Percentiles rank a stretch among this genome's conserved stretches.
Evolutionary conservation across 495 filamentous ascomycete genomes (phyloP).

Genomic region (Aspergillus ostianus): DNA sequence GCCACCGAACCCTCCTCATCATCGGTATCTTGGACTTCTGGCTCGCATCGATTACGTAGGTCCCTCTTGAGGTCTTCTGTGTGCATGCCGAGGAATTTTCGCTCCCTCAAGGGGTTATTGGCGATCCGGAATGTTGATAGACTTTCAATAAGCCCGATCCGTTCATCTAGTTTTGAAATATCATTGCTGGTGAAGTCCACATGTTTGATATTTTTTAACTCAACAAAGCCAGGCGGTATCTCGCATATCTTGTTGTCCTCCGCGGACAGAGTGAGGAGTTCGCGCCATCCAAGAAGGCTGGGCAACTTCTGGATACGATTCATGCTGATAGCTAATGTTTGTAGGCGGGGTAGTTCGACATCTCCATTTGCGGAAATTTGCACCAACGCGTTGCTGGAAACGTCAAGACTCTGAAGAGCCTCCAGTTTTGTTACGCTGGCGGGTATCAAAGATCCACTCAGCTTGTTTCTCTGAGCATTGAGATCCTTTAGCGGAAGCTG

Average conservation of each 20-base stretch:
- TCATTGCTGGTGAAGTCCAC: constrained; percentile 84
- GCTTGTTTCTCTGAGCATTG: constrained; percentile 72
- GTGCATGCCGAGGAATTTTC: constrained; percentile 74
- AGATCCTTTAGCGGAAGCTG: constrained; percentile 72
- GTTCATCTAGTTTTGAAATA: constrained; percentile 69
- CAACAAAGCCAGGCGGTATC: constrained; percentile 71
- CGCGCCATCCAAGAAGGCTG: constrained; percentile 66
- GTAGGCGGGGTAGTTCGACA: constrained; percentile 68
- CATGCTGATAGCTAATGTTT: constrained; percentile 66
- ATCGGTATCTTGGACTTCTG: constrained; percentile 45
- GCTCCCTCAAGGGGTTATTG: constrained; percentile 85
- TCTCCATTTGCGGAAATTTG: constrained; percentile 46
- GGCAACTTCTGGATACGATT: constrained; percentile 76
- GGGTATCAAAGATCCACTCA: constrained; percentile 70
- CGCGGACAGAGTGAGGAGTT: constrained; percentile 67
- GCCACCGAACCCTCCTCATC: constrained; percentile 44
- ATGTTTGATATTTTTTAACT: constrained; percentile 62
- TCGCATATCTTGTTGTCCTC: constrained; percentile 76
- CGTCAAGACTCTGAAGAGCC: constrained; percentile 69
- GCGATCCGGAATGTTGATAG: constrained; percentile 70
- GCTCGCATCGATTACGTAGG: constrained; percentile 67
- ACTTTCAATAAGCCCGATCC: constrained; percentile 76
- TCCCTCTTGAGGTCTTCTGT: constrained; percentile 80
- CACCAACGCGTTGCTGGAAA: constrained; percentile 72
- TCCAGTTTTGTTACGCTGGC: constrained; percentile 53